Base-by-base conservation (phyloP, 192 early-diverging fungal species). In the Rhizophagus prolifer region DNA sequence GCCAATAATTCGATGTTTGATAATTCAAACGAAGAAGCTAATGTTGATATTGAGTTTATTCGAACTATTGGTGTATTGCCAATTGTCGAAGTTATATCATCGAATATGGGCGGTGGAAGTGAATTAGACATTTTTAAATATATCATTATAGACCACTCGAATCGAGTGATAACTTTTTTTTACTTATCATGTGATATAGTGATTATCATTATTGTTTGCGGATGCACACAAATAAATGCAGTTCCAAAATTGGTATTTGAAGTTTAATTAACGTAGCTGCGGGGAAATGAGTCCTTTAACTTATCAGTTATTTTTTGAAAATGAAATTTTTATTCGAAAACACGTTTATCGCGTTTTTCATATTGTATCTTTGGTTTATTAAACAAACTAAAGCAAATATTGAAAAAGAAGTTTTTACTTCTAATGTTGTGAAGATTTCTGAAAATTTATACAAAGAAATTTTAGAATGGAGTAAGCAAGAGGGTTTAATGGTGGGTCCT, bases 31-130 rank as follows among this genome's bases (percentile, higher is more conserved):
- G 21, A 77, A 54, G 16, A 19, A 34, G 30, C 14, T 14, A 38
- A 31, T 65, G 60, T 80, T 26, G 65, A 44, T 21, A 66, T 12
- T 46, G 64, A 14, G 21, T 46, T 72, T 82, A 86, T 44, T 47
- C 81, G 75, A 25, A 90, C 89, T 67, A 90, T 81, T n/a, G 90
- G 90, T 12, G 90, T 92, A 34, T 83, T 83, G 47, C 89, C 90
- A 74, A 92, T 86, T 26, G 80, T 82, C 16, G 73, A 16, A 23
- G 31, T 13, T n/a, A 73, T 60, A 59, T 73, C 71, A 19, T 58
- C 30, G 1, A 36, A 34, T 60, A 73, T 73, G 8, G 71, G 70
- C 31, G 70, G 70, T 30, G 47, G 70, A 2, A 14, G 65, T 23
- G 13, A 62, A 26, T 6, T 62, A 4, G n/a, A 14, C 61, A 62